Evolutionary conservation across 768 basidiomycete genomes (phyloP), one percentile per base, ranked within the genome.

Genomic region (Rhodotorula graminis): DNA sequence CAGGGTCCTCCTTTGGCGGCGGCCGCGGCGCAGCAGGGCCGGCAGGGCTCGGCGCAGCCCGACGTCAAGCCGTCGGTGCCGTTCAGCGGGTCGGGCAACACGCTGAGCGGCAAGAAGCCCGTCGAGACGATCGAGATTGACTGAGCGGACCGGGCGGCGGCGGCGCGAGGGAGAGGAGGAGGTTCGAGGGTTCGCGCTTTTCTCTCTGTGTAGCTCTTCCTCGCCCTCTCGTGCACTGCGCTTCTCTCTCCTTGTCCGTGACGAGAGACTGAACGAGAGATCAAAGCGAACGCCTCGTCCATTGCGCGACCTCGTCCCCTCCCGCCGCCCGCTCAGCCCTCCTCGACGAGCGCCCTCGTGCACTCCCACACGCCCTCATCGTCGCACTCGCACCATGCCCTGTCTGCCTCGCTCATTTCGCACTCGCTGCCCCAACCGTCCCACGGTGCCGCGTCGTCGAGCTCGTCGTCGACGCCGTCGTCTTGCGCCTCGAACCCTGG

Each of bases 111-210:
- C 55, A 71, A 56, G 69, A 76, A 74, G 67, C 64, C 68, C 57
- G 65, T 74, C 63, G 78, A 78, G 55, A 66, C 68, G 59, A 77
- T 78, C 52, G 76, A 76, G 74, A 75, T 78, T 44, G 78, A 79
- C 60, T 72, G 53, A 55, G n/a, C 15, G n/a, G n/a, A n/a, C n/a
- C n/a, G n/a, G n/a, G n/a, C n/a, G n/a, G n/a, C n/a, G 50, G 8
- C 21, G 19, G 47, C 19, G 47, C 47, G 47, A 21, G 47, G 19
- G n/a, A 18, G 47, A 14, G 25, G 25, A 52, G 19, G 50, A 27
- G 19, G 25, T 52, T 12, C n/a, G 27, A n/a, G 27, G 50, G 25
- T 27, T 9, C 27, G 50, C 50, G 3, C n/a, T 52, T 11, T 27
- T 52, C 25, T 37, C 37, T 46, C 44, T 46, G 44, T 46, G 44